These are phyloP conservation scores for Wickerhamiella musiphila DNA, from an alignment of 805 yeast species.

Conservation along the genomic window DNA sequence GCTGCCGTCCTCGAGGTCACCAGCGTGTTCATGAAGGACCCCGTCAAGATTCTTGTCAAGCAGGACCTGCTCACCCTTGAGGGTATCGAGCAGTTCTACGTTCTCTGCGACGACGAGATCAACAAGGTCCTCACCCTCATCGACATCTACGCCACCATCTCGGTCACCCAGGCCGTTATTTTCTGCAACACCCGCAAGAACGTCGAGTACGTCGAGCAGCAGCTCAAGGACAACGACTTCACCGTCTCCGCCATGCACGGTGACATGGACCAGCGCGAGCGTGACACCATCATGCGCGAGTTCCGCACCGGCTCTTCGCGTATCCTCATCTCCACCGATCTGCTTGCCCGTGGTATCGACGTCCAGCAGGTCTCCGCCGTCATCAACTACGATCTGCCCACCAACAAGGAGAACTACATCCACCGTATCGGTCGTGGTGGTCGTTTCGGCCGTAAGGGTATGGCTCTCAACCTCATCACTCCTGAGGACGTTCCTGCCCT, in stretches of 20 bases:
- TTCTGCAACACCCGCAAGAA: conserved; percentile 92
- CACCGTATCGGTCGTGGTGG: conserved; percentile 98
- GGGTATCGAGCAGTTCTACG: conserved; percentile 85
- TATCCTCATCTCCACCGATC: conserved; percentile 82
- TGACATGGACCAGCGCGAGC: conserved; percentile 83
- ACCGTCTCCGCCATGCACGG: conserved; percentile 93
- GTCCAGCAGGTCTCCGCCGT: conserved; percentile 94
- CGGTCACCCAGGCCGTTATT: conserved; percentile 93
- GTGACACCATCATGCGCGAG: conserved; percentile 90
- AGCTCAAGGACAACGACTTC: conserved; percentile 61
- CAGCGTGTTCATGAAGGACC: conserved; percentile 83
- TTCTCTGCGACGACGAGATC: conserved; percentile 82
- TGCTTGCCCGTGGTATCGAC: conserved; percentile 95
- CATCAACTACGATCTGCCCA: conserved; percentile 84
- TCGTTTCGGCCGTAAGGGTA: conserved; percentile 97
- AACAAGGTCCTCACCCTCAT: conserved; percentile 90
- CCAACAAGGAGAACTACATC: conserved; percentile 80
- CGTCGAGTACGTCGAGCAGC: conserved; percentile 74
- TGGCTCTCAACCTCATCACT: conserved; percentile 87
- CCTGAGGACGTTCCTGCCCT: conserved; percentile 54
- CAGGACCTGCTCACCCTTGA: conserved; percentile 90
- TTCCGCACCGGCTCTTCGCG: conserved; percentile 89
- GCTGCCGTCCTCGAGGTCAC: conserved; percentile 84
- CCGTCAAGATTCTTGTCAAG: conserved; percentile 85
- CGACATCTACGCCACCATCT: conserved; percentile 86